Conservation (phyloP, 345 rosid species). For the Camelina neglecta region DNA sequence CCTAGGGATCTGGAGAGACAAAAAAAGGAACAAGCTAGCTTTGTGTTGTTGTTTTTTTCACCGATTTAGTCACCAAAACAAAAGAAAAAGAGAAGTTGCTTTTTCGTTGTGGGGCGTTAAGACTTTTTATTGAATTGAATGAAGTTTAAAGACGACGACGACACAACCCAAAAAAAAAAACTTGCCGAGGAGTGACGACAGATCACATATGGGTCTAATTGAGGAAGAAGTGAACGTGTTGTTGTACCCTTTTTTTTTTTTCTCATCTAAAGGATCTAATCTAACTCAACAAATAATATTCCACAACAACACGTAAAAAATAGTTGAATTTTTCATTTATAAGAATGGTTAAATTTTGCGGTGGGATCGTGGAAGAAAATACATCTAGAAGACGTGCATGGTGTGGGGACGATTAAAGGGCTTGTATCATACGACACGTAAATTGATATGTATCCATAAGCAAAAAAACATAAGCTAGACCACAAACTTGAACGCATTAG, state of each 20-base stretch:
- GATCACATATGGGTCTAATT: conserved; percentile 34
- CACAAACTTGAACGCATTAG: conserved; percentile 45
- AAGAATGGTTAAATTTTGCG: not conserved
- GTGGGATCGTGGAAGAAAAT: conserved; percentile 20
- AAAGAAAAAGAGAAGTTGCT: conserved; percentile 4
- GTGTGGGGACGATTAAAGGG: conserved; percentile 29
- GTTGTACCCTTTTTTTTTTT: not conserved
- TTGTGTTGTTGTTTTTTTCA: not conserved
- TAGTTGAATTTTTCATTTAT: not conserved
- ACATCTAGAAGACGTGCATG: conserved; percentile 39
- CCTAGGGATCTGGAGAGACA: conserved; percentile 38
- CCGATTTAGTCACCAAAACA: conserved; percentile 16
- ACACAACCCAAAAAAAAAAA: not conserved
- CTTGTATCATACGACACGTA: conserved; percentile 44
- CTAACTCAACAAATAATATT: not conserved
- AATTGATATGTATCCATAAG: conserved; percentile 23
- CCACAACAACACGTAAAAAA: not conserved
- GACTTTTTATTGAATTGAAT: conserved; percentile 27
- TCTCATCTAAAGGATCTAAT: not conserved
- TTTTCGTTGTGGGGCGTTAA: conserved; percentile 22
- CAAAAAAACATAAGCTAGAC: not conserved
- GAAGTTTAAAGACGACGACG: conserved; percentile 21
- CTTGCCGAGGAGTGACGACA: conserved; percentile 33
- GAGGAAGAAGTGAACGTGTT: conserved; percentile 36
- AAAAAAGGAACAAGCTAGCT: conserved; percentile 16